Evolutionary conservation across 108 stramenopile genomes (phyloP).

Genomic region (Seminavis robusta): DNA sequence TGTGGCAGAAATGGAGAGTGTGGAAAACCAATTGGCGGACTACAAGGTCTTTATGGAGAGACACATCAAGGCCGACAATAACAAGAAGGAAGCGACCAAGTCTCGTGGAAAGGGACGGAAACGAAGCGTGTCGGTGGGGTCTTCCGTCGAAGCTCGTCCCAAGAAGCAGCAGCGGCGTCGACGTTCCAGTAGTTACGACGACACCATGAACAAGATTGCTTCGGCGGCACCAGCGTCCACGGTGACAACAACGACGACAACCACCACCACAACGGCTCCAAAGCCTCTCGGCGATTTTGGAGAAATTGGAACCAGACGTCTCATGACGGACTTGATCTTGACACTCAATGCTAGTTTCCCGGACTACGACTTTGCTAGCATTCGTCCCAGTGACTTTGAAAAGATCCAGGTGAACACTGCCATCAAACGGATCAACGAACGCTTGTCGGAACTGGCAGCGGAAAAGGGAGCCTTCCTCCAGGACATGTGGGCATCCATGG

Average conservation of each 20-base stretch:
- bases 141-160: slow-evolving; percentile 1
- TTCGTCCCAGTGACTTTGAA: slow-evolving; percentile 74
- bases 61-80: not conserved
- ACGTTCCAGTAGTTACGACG: too few species aligned
- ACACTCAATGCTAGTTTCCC: slow-evolving; percentile 92
- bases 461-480: slow-evolving; percentile 38
- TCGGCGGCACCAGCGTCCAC: not conserved
- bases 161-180: too few species aligned
- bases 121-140: slow-evolving; percentile 13
- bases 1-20: slow-evolving; percentile 58
- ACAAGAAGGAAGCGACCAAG: slow-evolving; percentile 10
- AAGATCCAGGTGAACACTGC: slow-evolving; percentile 49
- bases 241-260: not conserved
- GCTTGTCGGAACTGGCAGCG: slow-evolving; percentile 41
- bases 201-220: too few species aligned
- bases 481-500: slow-evolving; percentile 67
- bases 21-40: slow-evolving; percentile 36
- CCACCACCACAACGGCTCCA: slow-evolving; percentile 16
- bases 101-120: not conserved
- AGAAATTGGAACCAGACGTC: slow-evolving; percentile 69
- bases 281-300: slow-evolving; percentile 62
- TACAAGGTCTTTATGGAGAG: slow-evolving; percentile 18
- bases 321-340: slow-evolving; percentile 89
- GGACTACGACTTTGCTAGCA: slow-evolving; percentile 89
- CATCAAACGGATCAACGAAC: slow-evolving; percentile 60